These are phyloP conservation scores for Cryptococcus sp. DNA, from an alignment of 1,284 basidiomycete genomes.

Conservation along the genomic window DNA sequence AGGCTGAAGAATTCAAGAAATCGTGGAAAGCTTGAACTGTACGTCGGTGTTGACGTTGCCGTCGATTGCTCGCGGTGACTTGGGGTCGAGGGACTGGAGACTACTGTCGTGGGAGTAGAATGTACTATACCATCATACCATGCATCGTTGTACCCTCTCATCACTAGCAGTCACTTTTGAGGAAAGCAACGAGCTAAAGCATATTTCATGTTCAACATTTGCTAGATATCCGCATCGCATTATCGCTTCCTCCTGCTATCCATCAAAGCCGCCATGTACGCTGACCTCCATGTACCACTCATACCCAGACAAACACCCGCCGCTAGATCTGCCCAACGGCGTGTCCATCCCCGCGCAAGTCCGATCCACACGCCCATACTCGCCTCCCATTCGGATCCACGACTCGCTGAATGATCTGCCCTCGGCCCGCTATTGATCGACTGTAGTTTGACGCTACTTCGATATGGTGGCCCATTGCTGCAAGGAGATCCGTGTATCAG, in stretches of 20 bases:
- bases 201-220: neutral
- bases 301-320: neutral
- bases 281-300: too few relatives aligned
- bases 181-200: too few relatives aligned
- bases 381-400: conserved; percentile 63
- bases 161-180: too few relatives aligned
- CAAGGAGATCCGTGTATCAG: neutral
- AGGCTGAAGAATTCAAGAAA: too few relatives aligned
- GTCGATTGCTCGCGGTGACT: too few relatives aligned
- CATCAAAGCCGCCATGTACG: neutral
- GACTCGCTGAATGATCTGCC: conserved; percentile 80
- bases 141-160: too few relatives aligned
- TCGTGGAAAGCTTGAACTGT: too few relatives aligned
- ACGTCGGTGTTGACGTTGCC: too few relatives aligned
- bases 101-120: neutral
- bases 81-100: neutral
- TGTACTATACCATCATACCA: too few relatives aligned
- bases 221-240: neutral
- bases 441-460: conserved; percentile 64
- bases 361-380: conserved; percentile 87
- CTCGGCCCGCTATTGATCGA: conserved; percentile 81
- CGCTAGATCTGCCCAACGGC: conserved; percentile 78
- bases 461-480: conserved; percentile 85
- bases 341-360: conserved; percentile 83
- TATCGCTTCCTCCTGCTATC: neutral